Percentiles rank a stretch among this genome's conserved stretches.
These are phyloP conservation scores for Leucocoprinus leucothites DNA, from an alignment of 768 basidiomycete species.

Conservation along the genomic window DNA sequence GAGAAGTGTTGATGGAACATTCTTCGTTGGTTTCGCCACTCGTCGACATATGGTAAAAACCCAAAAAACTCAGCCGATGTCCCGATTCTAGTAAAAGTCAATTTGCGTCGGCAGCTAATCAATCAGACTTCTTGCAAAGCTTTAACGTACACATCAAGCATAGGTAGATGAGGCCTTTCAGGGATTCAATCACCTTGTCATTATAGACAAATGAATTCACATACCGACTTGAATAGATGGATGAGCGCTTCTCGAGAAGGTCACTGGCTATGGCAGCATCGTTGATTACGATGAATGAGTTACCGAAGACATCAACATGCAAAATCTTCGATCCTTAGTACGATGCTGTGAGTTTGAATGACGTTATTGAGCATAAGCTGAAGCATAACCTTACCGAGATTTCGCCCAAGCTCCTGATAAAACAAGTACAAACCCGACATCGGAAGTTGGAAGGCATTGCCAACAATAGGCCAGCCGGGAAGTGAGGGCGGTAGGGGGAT, in stretches of 20 bases:
- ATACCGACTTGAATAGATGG: slow-evolving; percentile 27
- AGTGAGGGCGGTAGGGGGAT: slow-evolving; percentile 3
- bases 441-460: slow-evolving; percentile 11
- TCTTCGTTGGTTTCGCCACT: slow-evolving; percentile 22
- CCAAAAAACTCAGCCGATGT: slow-evolving; percentile 4
- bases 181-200: background rate
- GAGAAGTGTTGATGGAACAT: slow-evolving; percentile 24
- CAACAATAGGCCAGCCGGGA: slow-evolving; percentile 7
- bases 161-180: background rate
- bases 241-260: slow-evolving; percentile 48
- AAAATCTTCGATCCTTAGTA: slow-evolving; percentile 37
- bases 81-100: background rate
- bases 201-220: background rate
- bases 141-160: slow-evolving; percentile 12
- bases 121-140: background rate
- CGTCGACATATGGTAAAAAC: slow-evolving; percentile 22
- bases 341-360: background rate
- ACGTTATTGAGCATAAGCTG: background rate
- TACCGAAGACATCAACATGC: slow-evolving; percentile 49
- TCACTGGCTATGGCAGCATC: slow-evolving; percentile 41
- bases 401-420: background rate
- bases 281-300: slow-evolving; percentile 37
- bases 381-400: background rate
- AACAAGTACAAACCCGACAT: background rate
- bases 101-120: background rate